These are phyloP conservation scores for Fusarium sambucinum DNA, from an alignment of 2,329 filamentous ascomycete genomes.

Conservation along the genomic window DNA sequence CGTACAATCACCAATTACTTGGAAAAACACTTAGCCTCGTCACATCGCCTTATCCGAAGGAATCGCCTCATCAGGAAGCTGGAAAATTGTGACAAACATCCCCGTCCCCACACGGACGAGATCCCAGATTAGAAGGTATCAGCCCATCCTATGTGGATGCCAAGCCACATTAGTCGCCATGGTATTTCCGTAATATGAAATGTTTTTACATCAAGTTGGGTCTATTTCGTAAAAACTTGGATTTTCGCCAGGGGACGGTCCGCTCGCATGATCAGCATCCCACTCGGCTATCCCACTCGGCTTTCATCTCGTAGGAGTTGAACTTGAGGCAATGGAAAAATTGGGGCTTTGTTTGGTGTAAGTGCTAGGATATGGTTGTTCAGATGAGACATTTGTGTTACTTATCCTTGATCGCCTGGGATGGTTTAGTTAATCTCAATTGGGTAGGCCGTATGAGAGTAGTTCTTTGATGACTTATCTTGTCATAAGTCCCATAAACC, in stretches of 20 bases:
- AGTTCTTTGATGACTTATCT: neutral
- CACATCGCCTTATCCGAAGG: neutral
- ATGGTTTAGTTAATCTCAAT: neutral
- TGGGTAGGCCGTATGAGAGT: neutral
- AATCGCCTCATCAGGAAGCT: neutral
- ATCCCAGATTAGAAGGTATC: neutral
- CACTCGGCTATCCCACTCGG: neutral
- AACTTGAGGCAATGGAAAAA: neutral
- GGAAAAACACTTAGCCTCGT: neutral
- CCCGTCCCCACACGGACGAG: neutral
- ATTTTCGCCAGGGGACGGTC: neutral
- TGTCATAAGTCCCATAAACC: neutral
- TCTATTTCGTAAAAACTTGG: neutral
- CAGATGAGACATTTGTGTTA: neutral
- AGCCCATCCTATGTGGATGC: neutral
- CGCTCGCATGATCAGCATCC: neutral
- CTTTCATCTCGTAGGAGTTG: neutral
- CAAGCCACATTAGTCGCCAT: neutral
- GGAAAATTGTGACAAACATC: neutral
- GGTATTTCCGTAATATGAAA: neutral
- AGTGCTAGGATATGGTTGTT: rapidly evolving
- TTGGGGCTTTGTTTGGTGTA: neutral
- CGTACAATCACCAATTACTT: neutral
- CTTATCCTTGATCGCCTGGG: neutral
- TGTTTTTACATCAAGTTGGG: neutral